phyloP scores from a whole-genome alignment of 306 rosid species.

The Alnus rubra region DNA sequence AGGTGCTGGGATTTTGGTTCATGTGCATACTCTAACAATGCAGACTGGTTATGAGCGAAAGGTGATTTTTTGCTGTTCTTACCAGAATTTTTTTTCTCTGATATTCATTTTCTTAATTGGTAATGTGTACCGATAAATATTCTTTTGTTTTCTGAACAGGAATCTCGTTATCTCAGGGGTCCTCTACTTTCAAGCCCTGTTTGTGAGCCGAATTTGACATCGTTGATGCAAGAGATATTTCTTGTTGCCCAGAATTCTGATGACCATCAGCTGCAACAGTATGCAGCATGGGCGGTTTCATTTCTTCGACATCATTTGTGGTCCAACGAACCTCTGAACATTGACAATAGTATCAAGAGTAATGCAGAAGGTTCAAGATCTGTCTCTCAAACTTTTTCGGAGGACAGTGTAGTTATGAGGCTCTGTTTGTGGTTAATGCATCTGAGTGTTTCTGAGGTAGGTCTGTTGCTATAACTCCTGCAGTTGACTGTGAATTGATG shows the following conservation, averaged over 20 bases:
- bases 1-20: constrained; percentile 64
- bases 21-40: constrained; percentile 44
- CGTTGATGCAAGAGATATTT: constrained; percentile 86
- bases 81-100: constrained; percentile 3
- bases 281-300: constrained; percentile 85
- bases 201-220: constrained; percentile 63
- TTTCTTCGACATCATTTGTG: constrained; percentile 69
- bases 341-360: constrained; percentile 35
- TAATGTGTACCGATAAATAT: constrained; percentile 18
- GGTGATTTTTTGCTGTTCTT: constrained; percentile 47
- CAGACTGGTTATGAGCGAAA: constrained; percentile 45
- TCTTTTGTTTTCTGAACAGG: constrained; percentile 49
- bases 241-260: constrained; percentile 87
- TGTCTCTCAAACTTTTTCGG: constrained; percentile 61
- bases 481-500: constrained; percentile 6
- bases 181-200: constrained; percentile 67
- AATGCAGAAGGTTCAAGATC: constrained; percentile 47
- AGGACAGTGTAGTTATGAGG: constrained; percentile 65
- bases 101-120: neutral
- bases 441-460: constrained; percentile 60
- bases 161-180: constrained; percentile 54
- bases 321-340: constrained; percentile 54
- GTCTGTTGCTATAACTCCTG: constrained; percentile 31
- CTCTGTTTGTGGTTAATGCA: constrained; percentile 71
- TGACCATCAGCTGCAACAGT: constrained; percentile 69